phyloP scores from a whole-genome alignment of 2,329 filamentous ascomycete species.

The Moelleriella libera region DNA sequence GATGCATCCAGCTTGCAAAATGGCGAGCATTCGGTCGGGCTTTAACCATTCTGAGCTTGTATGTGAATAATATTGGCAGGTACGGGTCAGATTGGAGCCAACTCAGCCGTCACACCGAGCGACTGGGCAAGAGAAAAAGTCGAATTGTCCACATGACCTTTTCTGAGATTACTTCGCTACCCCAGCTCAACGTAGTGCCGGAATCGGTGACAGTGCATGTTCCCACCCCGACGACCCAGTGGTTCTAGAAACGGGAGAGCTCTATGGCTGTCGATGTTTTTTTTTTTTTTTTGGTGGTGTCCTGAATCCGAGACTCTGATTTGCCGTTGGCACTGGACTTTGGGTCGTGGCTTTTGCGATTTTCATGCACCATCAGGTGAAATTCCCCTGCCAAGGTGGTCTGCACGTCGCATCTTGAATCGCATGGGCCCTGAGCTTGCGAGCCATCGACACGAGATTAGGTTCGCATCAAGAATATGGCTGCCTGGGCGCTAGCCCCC shows the following conservation, averaged over 20 bases:
- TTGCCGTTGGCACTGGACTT: too few relatives aligned
- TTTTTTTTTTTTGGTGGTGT: too few relatives aligned
- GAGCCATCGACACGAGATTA: too few relatives aligned
- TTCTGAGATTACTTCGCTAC: constrained; percentile 5
- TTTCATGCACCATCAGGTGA: background rate
- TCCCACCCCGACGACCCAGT: background rate
- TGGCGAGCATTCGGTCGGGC: background rate
- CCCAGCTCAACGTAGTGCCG: background rate
- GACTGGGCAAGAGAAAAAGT: constrained; percentile 3
- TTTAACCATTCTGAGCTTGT: background rate
- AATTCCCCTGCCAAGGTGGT: background rate
- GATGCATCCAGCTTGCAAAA: background rate
- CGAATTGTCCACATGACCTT: constrained; percentile 5
- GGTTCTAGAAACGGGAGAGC: background rate
- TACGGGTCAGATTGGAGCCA: too few relatives aligned
- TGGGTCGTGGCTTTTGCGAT: background rate
- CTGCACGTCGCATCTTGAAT: background rate
- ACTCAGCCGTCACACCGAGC: too few relatives aligned
- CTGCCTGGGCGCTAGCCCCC: background rate
- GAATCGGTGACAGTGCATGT: background rate
- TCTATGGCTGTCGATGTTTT: background rate
- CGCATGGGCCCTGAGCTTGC: background rate
- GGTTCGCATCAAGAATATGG: background rate
- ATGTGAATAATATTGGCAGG: too few relatives aligned
- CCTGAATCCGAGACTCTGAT: too few relatives aligned